Percentiles rank a stretch among this genome's conserved stretches.
Conservation (phyloP, 2,329 filamentous ascomycete genomes). For the Aspergillus caelatus region DNA sequence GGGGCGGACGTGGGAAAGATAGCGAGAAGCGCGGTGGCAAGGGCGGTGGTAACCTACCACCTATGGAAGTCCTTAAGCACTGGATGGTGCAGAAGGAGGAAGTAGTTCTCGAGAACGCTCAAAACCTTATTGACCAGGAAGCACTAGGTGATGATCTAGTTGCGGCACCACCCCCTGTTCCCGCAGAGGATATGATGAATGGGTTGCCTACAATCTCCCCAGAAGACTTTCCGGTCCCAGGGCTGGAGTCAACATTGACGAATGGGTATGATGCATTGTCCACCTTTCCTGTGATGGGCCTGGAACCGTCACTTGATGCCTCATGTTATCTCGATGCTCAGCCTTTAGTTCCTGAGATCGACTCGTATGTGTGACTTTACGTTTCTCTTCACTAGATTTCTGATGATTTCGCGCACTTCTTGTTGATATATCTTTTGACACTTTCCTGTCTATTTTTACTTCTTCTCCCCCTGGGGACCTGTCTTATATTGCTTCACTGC, state of each 20-base stretch:
- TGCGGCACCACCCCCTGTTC: conserved; percentile 11
- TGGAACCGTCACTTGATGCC: conserved; percentile 36
- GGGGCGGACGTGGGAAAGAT: conserved; percentile 60
- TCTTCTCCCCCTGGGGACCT: not conserved
- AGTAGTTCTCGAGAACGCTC: conserved; percentile 40
- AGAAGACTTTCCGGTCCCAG: conserved; percentile 22
- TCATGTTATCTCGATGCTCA: conserved; percentile 37
- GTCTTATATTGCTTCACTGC: not conserved
- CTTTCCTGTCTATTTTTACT: not conserved
- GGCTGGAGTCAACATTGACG: conserved; percentile 31
- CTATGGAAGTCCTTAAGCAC: conserved; percentile 62
- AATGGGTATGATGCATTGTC: conserved; percentile 35
- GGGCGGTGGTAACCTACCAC: conserved; percentile 63
- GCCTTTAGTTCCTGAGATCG: conserved; percentile 35
- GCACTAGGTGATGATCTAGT: conserved; percentile 24
- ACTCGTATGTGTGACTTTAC: conserved; percentile 38
- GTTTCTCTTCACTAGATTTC: not conserved
- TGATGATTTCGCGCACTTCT: not conserved
- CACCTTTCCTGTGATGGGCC: conserved; percentile 29
- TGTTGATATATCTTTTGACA: not conserved
- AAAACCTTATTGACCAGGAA: conserved; percentile 29
- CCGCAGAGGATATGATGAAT: conserved; percentile 18
- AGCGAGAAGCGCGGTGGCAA: conserved; percentile 64
- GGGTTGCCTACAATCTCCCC: conserved; percentile 18
- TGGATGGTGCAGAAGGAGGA: conserved; percentile 64